These are phyloP conservation scores for Yarrowia alimentaria DNA, from an alignment of 805 yeast genomes.

Conservation along the genomic window DNA sequence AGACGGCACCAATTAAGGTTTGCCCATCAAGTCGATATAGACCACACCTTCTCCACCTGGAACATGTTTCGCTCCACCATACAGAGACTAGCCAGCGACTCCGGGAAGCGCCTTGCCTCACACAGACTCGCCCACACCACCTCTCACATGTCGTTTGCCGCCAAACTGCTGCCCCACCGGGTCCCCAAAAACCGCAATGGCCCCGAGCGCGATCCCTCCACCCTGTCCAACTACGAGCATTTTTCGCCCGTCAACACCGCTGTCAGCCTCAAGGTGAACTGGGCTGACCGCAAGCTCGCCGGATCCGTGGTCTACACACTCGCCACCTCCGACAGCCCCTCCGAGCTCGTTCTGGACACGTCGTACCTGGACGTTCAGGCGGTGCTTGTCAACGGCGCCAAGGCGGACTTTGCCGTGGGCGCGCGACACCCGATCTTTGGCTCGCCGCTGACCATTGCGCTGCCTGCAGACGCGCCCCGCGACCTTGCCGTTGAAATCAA, in stretches of 20 bases:
- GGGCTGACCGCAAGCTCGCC: conserved; percentile 49
- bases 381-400: conserved; percentile 47
- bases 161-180: conserved; percentile 14
- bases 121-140: neutral
- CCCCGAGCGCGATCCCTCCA: conserved; percentile 58
- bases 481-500: conserved; percentile 39
- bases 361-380: conserved; percentile 54
- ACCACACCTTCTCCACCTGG: no score
- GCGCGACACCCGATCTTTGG: conserved; percentile 46
- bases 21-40: no score
- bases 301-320: conserved; percentile 59
- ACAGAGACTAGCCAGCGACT: no score
- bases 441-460: conserved; percentile 42
- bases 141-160: conserved; percentile 14
- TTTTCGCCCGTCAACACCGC: conserved; percentile 54
- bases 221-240: conserved; percentile 65
- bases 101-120: no score
- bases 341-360: conserved; percentile 61
- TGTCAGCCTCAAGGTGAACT: conserved; percentile 54
- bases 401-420: conserved; percentile 37
- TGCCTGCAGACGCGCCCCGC: conserved; percentile 27
- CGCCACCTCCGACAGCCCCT: conserved; percentile 30
- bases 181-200: neutral
- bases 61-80: no score
- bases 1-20: no score